Evolutionary conservation across 441 rosid genomes (phyloP).

Genomic region (Breynia disticha): DNA sequence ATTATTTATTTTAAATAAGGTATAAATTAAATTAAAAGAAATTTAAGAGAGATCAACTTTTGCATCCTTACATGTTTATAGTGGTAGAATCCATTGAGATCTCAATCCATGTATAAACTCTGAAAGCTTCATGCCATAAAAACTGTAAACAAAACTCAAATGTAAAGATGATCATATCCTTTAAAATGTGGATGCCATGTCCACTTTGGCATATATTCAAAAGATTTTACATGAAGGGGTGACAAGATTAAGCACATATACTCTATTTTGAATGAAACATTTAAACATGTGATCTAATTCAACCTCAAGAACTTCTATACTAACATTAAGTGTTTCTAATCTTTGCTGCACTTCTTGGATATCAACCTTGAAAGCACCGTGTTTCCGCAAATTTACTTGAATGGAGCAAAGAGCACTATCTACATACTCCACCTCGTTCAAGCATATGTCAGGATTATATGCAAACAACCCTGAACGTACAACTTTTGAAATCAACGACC

Average conservation of each 20-base stretch:
- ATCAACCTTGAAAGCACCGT: slow-evolving; percentile 16
- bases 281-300: slow-evolving; percentile 30
- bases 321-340: slow-evolving; percentile 21
- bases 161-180: no score
- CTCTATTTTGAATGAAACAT: slow-evolving; percentile 37
- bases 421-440: slow-evolving; percentile 40
- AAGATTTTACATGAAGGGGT: slow-evolving; percentile 6
- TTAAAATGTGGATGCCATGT: no score
- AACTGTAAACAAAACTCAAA: no score
- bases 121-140: no score
- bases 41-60: no score
- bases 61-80: no score
- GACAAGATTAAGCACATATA: slow-evolving; percentile 32
- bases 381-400: slow-evolving; percentile 11
- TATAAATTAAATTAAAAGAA: no score
- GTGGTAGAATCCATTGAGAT: no score
- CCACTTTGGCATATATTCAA: no score
- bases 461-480: slow-evolving; percentile 21
- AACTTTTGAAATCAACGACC: slow-evolving; percentile 45
- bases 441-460: slow-evolving; percentile 9
- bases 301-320: slow-evolving; percentile 32
- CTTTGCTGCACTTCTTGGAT: slow-evolving; percentile 15
- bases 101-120: no score
- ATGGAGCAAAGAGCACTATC: slow-evolving; percentile 36
- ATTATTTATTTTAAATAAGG: no score